Evolutionary conservation across 2,329 filamentous ascomycete species (phyloP), one percentile per base, ranked within the genome.

Genomic region (Neopestalotiopsis sp.): DNA sequence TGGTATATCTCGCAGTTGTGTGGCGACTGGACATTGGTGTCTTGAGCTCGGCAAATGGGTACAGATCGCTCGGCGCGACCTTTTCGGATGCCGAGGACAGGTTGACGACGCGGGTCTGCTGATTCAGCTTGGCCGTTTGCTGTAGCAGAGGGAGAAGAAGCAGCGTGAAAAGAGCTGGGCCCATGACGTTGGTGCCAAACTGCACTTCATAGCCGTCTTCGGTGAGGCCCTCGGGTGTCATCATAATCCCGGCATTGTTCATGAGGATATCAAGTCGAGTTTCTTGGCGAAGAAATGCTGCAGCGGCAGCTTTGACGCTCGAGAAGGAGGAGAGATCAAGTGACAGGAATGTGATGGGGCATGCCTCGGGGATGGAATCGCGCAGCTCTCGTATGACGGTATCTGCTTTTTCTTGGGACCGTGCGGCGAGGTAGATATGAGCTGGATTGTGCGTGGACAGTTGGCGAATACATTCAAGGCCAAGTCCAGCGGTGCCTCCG

Each of bases 401-500:
- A 82, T 70, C 0, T 80, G 73, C 61, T 78, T 76, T 67, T 32
- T 71, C 76, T 32, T 81, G 80, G 10, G 78, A 79, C 17, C 13
- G 82, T 79, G 34, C 76, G 76, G 42, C 68, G 17, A 69, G 28
- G 34, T 56, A 69, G 40, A 69, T 69, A 28, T 65, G 49, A 14
- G 34, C 20, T 38, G 34, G 6, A 28, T 45, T 17, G 70, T 83
- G 81, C 68, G 78, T 76, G 24, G 80, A 76, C 24, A 83, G 75
- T 24, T 79, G 76, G 10, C 78, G 72, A 56, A 82, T 75, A 12
- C 78, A 77, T 70, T 82, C 78, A 67, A 75, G 78, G 28, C 82
- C 82, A 4, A 83, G 74, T 0, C 81, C 81, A 24, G 75, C 72
- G 60, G 79, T 82, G 67, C 78, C 80, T 38, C 80, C 80, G 13